Evolutionary conservation across 2,329 filamentous ascomycete genomes (phyloP).

Genomic region (Orbilia oligospora): DNA sequence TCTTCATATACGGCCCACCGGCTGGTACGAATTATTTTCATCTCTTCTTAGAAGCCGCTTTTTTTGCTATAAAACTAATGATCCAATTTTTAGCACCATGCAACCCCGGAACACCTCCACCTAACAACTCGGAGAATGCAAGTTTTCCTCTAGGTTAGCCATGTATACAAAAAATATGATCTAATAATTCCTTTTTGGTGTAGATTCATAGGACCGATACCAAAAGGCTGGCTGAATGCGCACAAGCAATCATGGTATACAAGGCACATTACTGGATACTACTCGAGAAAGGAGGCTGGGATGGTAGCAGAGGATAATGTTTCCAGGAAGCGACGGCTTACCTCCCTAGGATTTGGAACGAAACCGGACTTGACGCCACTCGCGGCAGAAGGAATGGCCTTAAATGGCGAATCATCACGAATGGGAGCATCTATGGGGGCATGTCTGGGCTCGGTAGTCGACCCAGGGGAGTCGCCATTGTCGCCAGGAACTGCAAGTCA

Average conservation of each 20-base stretch:
- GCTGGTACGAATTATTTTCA: slow-evolving; percentile 52
- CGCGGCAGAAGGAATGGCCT: slow-evolving; percentile 20
- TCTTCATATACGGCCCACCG: slow-evolving; percentile 64
- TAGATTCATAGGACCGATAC: slow-evolving; percentile 64
- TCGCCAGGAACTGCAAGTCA: slow-evolving; percentile 10
- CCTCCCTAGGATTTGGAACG: slow-evolving; percentile 59
- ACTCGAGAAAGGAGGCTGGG: slow-evolving; percentile 61
- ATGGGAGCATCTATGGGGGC: slow-evolving; percentile 14
- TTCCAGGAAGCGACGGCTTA: slow-evolving; percentile 60
- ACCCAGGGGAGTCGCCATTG: slow-evolving; percentile 38
- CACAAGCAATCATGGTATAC: slow-evolving; percentile 63
- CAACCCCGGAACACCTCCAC: slow-evolving; percentile 64
- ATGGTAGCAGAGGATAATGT: slow-evolving; percentile 62
- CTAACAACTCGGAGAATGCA: slow-evolving; percentile 64
- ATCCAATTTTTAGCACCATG: slow-evolving; percentile 62
- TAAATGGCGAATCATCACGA: slow-evolving; percentile 46
- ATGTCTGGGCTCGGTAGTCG: slow-evolving; percentile 13
- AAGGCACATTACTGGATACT: slow-evolving; percentile 63
- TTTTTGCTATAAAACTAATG: background rate
- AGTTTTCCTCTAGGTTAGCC: slow-evolving; percentile 21
- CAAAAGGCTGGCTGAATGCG: slow-evolving; percentile 64
- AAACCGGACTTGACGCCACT: slow-evolving; percentile 47
- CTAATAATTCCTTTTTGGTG: slow-evolving; percentile 15
- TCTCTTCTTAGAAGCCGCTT: background rate
- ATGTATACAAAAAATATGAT: slow-evolving; percentile 1